Conservation (phyloP, 2,329 filamentous ascomycete species). For the Rutstroemia sp. region DNA sequence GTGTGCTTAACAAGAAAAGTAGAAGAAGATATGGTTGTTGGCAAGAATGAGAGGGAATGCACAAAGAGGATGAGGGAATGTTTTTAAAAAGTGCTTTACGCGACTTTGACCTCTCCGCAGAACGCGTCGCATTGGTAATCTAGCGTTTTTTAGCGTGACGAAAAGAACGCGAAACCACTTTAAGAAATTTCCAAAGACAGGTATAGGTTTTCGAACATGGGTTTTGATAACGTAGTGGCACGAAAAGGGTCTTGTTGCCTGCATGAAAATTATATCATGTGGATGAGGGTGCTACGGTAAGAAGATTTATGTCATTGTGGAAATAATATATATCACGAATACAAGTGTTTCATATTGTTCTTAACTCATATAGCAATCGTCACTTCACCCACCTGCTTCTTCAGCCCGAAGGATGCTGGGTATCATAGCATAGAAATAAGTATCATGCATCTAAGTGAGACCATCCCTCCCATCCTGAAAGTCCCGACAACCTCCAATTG, state of each 20-base stretch:
- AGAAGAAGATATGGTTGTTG: conserved; percentile 5
- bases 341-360: no score
- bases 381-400: background rate
- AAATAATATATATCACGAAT: no score
- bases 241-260: background rate
- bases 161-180: conserved; percentile 23
- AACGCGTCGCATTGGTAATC: conserved; percentile 12
- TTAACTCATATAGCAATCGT: conserved; percentile 2
- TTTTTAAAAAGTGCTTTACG: conserved; percentile 12
- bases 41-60: background rate
- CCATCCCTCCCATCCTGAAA: background rate
- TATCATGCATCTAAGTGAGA: background rate
- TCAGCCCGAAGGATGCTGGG: no score
- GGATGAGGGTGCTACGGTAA: background rate
- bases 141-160: conserved; percentile 10
- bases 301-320: no score
- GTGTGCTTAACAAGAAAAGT: background rate
- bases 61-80: conserved; percentile 4
- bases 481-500: background rate
- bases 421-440: no score
- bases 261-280: background rate
- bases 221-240: background rate
- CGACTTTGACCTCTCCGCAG: conserved; percentile 9
- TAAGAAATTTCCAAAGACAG: conserved; percentile 6
- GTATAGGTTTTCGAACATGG: background rate